Conservation (phyloP, 768 basidiomycete genomes). For the Leucosporidium creatinivorum region DNA sequence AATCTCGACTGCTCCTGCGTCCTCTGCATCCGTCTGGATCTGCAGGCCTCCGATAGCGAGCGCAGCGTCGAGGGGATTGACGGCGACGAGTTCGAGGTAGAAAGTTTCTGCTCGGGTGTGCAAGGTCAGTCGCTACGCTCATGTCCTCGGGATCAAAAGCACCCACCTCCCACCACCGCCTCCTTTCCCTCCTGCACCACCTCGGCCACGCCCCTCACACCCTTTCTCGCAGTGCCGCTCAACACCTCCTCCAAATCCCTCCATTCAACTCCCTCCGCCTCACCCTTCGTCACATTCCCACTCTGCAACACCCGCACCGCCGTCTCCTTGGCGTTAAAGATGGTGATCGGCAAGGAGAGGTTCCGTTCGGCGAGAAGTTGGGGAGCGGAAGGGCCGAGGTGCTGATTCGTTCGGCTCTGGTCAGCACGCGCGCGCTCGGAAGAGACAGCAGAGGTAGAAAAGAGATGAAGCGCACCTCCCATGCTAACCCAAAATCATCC, state of each 20-base stretch:
- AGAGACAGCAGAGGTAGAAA: too few species aligned
- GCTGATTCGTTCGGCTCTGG: not conserved
- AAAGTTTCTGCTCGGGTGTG: constrained; percentile 39
- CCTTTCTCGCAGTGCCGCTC: constrained; percentile 37
- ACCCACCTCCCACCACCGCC: constrained; percentile 36
- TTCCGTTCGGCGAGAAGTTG: constrained; percentile 44
- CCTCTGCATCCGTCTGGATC: constrained; percentile 18
- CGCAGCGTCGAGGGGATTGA: constrained; percentile 42
- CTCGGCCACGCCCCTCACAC: not conserved
- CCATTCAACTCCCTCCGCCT: constrained; percentile 47
- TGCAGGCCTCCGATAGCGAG: constrained; percentile 36
- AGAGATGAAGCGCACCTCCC: constrained; percentile 45
- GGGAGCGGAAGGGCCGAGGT: constrained; percentile 38
- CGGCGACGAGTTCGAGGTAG: constrained; percentile 39
- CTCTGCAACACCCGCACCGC: constrained; percentile 48
- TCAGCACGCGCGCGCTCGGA: too few species aligned
- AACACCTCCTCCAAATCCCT: constrained; percentile 59
- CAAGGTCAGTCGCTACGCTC: too few species aligned
- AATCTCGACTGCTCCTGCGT: constrained; percentile 44
- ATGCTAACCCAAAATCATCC: constrained; percentile 83
- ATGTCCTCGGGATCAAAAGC: too few species aligned
- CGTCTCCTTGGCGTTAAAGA: constrained; percentile 58
- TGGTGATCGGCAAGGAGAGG: constrained; percentile 55
- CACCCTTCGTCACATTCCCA: not conserved
- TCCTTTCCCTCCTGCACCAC: constrained; percentile 17